Evolutionary conservation across 805 yeast genomes (phyloP).

Genomic region (Candida loeiensis): DNA sequence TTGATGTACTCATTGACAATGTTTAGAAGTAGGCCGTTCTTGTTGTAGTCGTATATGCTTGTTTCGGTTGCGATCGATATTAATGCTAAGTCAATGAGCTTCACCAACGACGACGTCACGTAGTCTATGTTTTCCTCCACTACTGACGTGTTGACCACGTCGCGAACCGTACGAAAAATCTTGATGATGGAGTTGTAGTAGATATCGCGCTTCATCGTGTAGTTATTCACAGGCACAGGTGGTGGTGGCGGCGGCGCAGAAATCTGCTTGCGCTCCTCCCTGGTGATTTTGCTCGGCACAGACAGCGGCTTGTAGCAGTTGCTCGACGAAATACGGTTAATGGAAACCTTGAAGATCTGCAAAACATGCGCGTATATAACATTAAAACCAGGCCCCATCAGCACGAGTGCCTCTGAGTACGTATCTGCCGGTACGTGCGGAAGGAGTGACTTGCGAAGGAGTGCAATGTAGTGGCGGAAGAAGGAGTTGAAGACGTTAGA

Average conservation of each 20-base stretch:
- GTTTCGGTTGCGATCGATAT: slow-evolving; percentile 32
- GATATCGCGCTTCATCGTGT: slow-evolving; percentile 27
- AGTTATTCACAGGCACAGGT: slow-evolving; percentile 10
- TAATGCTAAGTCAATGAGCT: slow-evolving; percentile 32
- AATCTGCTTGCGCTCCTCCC: background rate
- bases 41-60: slow-evolving; percentile 36
- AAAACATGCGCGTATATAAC: slow-evolving; percentile 44
- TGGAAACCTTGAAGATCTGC: slow-evolving; percentile 38
- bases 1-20: slow-evolving; percentile 38
- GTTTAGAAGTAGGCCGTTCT: slow-evolving; percentile 38
- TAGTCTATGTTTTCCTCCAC: slow-evolving; percentile 18
- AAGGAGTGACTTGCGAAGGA: slow-evolving; percentile 11
- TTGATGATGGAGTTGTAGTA: slow-evolving; percentile 40
- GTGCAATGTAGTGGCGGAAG: slow-evolving; percentile 51
- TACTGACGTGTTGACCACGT: slow-evolving; percentile 23
- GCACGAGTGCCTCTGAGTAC: slow-evolving; percentile 11
- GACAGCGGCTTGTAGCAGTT: slow-evolving; percentile 6
- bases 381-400: slow-evolving; percentile 43
- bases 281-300: slow-evolving; percentile 4
- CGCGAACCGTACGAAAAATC: slow-evolving; percentile 37
- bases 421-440: slow-evolving; percentile 2
- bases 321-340: slow-evolving; percentile 15
- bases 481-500: slow-evolving; percentile 59
- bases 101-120: slow-evolving; percentile 13
- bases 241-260: slow-evolving; percentile 8